Evolutionary conservation across 2,329 filamentous ascomycete species (phyloP).

Genomic region (Aspergillus oerlinghausenensis): DNA sequence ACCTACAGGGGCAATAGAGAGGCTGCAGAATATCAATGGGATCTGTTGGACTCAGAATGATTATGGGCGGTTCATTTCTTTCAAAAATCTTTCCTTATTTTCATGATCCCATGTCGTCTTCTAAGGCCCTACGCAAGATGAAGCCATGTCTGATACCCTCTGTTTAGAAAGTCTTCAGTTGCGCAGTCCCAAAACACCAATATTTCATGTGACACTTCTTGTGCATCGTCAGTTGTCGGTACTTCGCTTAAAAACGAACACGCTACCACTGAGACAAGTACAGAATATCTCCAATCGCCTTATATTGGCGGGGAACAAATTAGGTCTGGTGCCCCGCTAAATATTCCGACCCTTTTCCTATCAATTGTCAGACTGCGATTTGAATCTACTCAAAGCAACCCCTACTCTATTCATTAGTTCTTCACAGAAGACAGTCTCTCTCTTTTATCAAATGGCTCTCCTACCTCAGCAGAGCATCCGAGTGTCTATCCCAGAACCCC

Average conservation of each 20-base stretch:
- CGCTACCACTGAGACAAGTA: background rate
- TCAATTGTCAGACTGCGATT: background rate
- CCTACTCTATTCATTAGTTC: background rate
- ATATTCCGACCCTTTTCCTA: no score
- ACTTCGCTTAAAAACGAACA: no score
- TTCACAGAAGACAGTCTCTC: background rate
- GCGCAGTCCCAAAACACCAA: background rate
- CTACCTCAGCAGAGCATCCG: background rate
- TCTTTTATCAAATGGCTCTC: background rate
- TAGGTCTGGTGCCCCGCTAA: background rate
- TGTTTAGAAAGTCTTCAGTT: background rate
- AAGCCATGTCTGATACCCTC: background rate
- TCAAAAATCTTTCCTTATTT: background rate
- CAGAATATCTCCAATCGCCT: no score
- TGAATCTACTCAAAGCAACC: background rate
- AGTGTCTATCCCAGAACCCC: background rate
- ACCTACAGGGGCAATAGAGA: no score
- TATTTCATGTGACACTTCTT: no score
- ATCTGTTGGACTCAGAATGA: background rate
- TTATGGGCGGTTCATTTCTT: background rate
- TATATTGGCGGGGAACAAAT: background rate
- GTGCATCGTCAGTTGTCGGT: no score
- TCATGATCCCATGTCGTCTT: background rate
- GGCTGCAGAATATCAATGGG: no score
- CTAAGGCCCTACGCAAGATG: no score